Conservation (phyloP, 2,329 filamentous ascomycete genomes). For the Cladosporium oxysporum region DNA sequence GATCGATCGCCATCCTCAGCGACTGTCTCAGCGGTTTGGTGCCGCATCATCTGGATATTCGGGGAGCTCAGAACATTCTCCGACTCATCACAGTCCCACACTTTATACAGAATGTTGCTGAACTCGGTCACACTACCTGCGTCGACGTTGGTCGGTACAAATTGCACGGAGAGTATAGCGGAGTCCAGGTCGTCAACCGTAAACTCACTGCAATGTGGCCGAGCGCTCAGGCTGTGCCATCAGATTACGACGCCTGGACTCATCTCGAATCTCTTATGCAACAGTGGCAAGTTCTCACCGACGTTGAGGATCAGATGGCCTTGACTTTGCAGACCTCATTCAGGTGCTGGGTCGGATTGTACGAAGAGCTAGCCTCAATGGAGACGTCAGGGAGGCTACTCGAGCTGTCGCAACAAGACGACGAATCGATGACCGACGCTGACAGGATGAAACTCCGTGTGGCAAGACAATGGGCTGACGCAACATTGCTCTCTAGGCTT, state of each 20-base stretch:
- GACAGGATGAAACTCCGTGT: background rate
- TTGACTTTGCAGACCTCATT: conserved; percentile 21
- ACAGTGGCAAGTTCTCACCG: background rate
- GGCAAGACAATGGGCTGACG: background rate
- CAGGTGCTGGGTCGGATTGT: background rate
- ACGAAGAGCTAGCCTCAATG: background rate
- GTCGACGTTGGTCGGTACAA: conserved; percentile 7
- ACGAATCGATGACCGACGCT: background rate
- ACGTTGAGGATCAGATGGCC: conserved; percentile 22
- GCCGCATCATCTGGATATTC: too few species aligned
- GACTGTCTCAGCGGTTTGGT: background rate
- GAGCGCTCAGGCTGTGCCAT: conserved; percentile 10
- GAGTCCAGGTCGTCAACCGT: conserved; percentile 16
- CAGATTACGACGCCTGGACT: conserved; percentile 8
- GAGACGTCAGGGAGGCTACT: background rate
- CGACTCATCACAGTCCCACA: background rate
- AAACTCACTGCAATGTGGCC: conserved; percentile 22
- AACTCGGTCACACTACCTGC: background rate
- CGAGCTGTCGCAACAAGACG: background rate
- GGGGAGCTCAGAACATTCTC: background rate
- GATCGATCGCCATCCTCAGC: conserved; percentile 15
- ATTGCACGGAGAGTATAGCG: conserved; percentile 1
- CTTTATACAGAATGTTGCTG: background rate
- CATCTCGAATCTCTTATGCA: background rate
- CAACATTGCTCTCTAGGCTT: background rate